Evolutionary conservation across 2,329 filamentous ascomycete genomes (phyloP), one percentile per base, ranked within the genome.

Genomic region (Pseudocercospora fijiensis): DNA sequence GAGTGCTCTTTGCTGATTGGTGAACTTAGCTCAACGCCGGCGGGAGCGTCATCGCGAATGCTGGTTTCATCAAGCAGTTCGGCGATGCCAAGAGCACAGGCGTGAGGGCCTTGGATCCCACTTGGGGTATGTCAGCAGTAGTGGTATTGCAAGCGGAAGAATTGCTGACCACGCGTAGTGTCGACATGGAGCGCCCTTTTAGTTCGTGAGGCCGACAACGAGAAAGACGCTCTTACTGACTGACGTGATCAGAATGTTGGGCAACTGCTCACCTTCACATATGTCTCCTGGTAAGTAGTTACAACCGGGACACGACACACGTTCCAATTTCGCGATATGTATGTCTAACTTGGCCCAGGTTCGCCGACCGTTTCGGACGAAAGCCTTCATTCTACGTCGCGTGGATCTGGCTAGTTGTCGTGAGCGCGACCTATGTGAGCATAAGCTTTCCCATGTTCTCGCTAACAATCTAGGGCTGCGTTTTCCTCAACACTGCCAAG

Each of bases 161-260:
- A 22, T 24, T n/a, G 33, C 53, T 57, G 8, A 57, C 27, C 3
- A 16, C 4, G 1, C 10, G 9, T 20, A 57, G 58, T 60, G n/a
- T 60, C 58, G 28, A 60, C 58, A 22, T 60, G 58, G 58, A 60
- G 58, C n/a, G 58, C 58, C 7, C 22, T 60, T 20, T 24, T 60
- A 28, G 57, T 59, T 11, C 8, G 56, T 47, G 22, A 26, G 4
- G 10, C 16, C 22, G 13, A 33, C 9, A 56, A 52, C 5, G 30
- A 2, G 5, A 22, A 20, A 28, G 24, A 28, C 18, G 13, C 4
- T 4, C n/a, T 20, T 5, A 22, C 4, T 7, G n/a, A n/a, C 56
- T 58, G 26, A 59, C 8, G 13, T 28, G 22, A 30, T 16, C 13
- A 59, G 57, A 60, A 60, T 41, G 58, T 60, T 37, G 58, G 58